Base-by-base conservation (phyloP, 2,329 filamentous ascomycete species). In the Calonectria honghensis region DNA sequence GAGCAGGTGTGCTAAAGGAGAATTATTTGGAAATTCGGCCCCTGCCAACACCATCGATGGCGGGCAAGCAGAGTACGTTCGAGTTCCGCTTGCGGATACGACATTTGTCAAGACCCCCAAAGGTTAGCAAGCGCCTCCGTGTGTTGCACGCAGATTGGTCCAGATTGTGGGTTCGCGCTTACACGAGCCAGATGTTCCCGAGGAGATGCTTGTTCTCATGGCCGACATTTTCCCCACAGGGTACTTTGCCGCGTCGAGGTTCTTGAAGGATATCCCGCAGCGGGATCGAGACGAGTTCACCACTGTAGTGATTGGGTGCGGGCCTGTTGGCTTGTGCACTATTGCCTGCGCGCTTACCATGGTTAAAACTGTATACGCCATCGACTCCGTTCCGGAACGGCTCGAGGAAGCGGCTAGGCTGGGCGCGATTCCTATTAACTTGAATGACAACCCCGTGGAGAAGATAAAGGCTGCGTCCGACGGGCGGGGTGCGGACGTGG, bases 161-260 rank as follows among this genome's bases (percentile, higher is more conserved):
- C 11, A 24, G 31, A 45, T 7, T 32, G 27, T 31, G 3, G 4
- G 13, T 10, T 11, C 29, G 20, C 20, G 27, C 27, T 24, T n/a
- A 64, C 35, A 32, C 13, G 31, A 48, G 7, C 2, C 14, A 39
- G 50, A 66, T 16, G 54, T 75, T 20, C 65, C 70, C 2, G 66
- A 73, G 24, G 48, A 75, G 18, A 68, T 75, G 65, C 50, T 75
- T 10, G 66, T 75, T 24, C 39, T 75, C 29, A 75, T 75, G 73
- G 65, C 52, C 27, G 73, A 75, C 20, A 73, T 75, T 24, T 73
- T 75, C 29, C 73, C 73, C 9, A 75, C 73, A 4, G 73, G 73
- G 3, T 75, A 75, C 61, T 75, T 72, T 32, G 54, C 39, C 6
- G 68, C 68, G 3, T 64, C 63, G 0, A 52, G 64, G 6, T 75